Evolutionary conservation across 129 eudicot genomes (phyloP).

Genomic region (Helianthus annuus): DNA sequence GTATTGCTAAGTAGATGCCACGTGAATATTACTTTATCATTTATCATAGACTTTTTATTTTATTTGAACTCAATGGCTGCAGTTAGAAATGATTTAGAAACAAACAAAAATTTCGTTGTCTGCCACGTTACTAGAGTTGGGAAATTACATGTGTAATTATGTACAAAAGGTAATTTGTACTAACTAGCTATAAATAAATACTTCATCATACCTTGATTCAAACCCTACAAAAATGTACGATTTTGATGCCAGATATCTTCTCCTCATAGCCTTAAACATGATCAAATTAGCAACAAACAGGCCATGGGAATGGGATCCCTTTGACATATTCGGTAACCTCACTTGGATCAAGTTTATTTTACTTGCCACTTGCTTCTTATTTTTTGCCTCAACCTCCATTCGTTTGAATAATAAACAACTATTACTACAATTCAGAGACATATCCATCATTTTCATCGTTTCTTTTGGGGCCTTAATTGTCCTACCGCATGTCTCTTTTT

Average conservation of each 20-base stretch:
- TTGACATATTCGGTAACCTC: conserved; percentile 22
- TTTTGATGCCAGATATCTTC: conserved; percentile 39
- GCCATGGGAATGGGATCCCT: conserved; percentile 56
- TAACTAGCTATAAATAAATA: conserved; percentile 19
- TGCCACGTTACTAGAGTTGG: conserved; percentile 24
- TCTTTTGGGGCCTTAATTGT: conserved; percentile 34
- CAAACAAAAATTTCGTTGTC: not conserved
- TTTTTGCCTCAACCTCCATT: conserved; percentile 32
- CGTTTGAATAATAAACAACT: conserved; percentile 9
- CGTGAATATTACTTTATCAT: not conserved
- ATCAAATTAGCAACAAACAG: conserved; percentile 25
- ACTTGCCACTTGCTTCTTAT: conserved; percentile 10
- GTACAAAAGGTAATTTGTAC: not conserved
- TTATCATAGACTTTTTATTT: not conserved
- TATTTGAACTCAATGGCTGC: conserved; percentile 6
- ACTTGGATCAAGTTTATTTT: conserved; percentile 35
- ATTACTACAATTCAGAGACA: conserved; percentile 23
- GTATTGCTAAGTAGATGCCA: too few species aligned
- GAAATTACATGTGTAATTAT: conserved; percentile 7
- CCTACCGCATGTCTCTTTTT: conserved; percentile 32
- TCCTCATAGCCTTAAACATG: conserved; percentile 31
- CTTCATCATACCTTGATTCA: conserved; percentile 11
- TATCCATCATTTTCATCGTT: conserved; percentile 10
- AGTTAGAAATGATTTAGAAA: conserved; percentile 5
- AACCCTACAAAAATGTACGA: conserved; percentile 24